A percentile compares a stretch with the other conserved stretches of the same genome.
phyloP scores from a whole-genome alignment of 2,329 filamentous ascomycete genomes.

The Thelonectria discophora region DNA sequence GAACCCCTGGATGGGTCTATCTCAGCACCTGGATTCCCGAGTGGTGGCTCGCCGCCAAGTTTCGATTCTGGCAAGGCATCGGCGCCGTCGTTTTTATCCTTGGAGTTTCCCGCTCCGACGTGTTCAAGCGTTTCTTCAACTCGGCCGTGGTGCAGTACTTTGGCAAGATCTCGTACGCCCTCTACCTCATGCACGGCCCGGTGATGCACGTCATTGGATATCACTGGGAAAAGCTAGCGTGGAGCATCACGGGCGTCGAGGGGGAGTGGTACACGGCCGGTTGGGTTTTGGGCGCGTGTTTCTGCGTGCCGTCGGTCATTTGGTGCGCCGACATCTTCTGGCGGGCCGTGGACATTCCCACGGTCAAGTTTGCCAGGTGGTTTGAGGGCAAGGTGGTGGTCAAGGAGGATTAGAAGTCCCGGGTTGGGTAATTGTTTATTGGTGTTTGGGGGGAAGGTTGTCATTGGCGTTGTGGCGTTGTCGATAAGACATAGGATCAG shows the following conservation, averaged over 20 bases:
- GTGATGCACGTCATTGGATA: conserved; percentile 64
- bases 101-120: conserved; percentile 56
- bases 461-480: neutral
- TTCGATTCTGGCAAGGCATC: conserved; percentile 65
- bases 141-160: conserved; percentile 62
- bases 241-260: conserved; percentile 57
- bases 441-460: neutral
- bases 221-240: conserved; percentile 59
- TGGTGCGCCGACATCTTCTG: conserved; percentile 67
- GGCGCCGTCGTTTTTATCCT: conserved; percentile 63
- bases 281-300: conserved; percentile 55
- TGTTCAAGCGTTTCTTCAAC: conserved; percentile 62
- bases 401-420: conserved; percentile 38
- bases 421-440: neutral
- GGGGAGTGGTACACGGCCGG: conserved; percentile 56
- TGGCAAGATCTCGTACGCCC: conserved; percentile 67
- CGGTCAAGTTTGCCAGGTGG: conserved; percentile 66
- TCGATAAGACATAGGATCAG: neutral
- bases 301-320: conserved; percentile 62
- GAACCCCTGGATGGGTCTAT: conserved; percentile 63
- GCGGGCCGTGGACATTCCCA: conserved; percentile 63
- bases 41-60: conserved; percentile 58
- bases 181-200: conserved; percentile 70
- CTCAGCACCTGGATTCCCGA: conserved; percentile 58
- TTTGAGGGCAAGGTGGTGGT: conserved; percentile 56